Evolutionary conservation across 2,329 filamentous ascomycete species (phyloP).

Genomic region (Stagonosporopsis vannaccii): DNA sequence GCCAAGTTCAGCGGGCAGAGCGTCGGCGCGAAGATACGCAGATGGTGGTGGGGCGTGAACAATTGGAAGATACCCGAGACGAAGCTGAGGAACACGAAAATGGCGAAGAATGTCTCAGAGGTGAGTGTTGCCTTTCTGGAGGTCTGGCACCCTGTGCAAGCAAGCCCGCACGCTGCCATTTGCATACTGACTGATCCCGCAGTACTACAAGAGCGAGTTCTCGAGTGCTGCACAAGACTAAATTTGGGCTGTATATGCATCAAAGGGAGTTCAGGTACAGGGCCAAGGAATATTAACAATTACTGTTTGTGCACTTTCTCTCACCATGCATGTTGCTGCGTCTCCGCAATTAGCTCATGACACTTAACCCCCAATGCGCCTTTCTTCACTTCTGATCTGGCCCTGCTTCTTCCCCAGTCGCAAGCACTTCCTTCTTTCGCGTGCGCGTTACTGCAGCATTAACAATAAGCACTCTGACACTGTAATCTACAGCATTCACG

Average conservation of each 20-base stretch:
- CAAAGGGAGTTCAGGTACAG: constrained; percentile 19
- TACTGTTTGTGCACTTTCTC: neutral
- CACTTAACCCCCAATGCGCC: neutral
- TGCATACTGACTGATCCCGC: constrained; percentile 20
- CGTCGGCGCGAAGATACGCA: constrained; percentile 76
- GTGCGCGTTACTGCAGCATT: neutral
- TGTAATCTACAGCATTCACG: neutral
- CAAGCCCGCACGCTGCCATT: neutral
- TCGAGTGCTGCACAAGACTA: constrained; percentile 34
- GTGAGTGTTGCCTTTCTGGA: constrained; percentile 46
- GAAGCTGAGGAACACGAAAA: constrained; percentile 37
- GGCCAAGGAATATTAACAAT: constrained; percentile 4
- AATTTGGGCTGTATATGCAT: constrained; percentile 14
- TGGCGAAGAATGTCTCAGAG: constrained; percentile 46
- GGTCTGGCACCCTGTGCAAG: constrained; percentile 28
- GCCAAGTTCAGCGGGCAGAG: constrained; percentile 78
- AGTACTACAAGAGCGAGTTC: constrained; percentile 42
- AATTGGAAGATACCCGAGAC: constrained; percentile 69
- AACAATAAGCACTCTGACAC: neutral
- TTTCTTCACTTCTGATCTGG: neutral
- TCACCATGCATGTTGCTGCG: neutral
- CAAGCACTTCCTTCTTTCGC: neutral
- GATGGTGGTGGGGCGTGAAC: constrained; percentile 97
- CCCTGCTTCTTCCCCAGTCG: neutral
- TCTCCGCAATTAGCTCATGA: neutral